phyloP scores from a whole-genome alignment of 345 rosid species.

The Kandelia obovata region DNA sequence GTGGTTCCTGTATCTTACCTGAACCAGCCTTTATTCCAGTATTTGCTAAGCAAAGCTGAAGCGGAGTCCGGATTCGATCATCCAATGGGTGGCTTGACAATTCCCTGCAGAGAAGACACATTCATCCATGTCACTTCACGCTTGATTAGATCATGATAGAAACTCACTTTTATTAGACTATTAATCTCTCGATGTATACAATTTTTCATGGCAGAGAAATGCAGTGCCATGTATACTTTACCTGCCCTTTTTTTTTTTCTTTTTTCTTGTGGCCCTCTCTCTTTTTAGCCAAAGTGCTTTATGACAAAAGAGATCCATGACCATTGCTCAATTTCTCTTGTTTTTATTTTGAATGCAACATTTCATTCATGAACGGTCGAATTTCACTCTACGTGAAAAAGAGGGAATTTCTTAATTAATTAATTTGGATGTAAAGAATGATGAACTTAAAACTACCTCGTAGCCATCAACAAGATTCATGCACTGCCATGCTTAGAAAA shows the following conservation, averaged over 20 bases:
- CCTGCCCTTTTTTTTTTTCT: too few relatives aligned
- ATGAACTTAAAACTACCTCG: too few relatives aligned
- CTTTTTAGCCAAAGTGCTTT: conserved; percentile 1
- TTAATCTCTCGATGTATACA: too few relatives aligned
- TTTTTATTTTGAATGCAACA: too few relatives aligned
- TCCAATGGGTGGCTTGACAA: conserved; percentile 19
- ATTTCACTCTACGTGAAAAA: too few relatives aligned
- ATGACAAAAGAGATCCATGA: background rate
- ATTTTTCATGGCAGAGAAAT: background rate
- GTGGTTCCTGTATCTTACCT: conserved; percentile 3
- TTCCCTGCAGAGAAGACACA: conserved; percentile 10
- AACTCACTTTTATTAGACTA: too few relatives aligned
- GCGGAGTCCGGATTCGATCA: conserved; percentile 12
- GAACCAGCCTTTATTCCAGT: conserved; percentile 11
- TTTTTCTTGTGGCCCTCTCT: background rate
- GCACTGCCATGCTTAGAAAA: conserved; percentile 27
- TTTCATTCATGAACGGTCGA: too few relatives aligned
- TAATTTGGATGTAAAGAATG: too few relatives aligned
- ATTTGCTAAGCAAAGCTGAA: background rate
- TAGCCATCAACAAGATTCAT: background rate
- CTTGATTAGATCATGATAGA: background rate
- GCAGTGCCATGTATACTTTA: background rate
- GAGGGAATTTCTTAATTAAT: too few relatives aligned
- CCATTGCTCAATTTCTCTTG: too few relatives aligned
- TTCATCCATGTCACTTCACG: background rate